Evolutionary conservation across 2,329 filamentous ascomycete genomes (phyloP).

Genomic region (Cladophialophora exuberans): DNA sequence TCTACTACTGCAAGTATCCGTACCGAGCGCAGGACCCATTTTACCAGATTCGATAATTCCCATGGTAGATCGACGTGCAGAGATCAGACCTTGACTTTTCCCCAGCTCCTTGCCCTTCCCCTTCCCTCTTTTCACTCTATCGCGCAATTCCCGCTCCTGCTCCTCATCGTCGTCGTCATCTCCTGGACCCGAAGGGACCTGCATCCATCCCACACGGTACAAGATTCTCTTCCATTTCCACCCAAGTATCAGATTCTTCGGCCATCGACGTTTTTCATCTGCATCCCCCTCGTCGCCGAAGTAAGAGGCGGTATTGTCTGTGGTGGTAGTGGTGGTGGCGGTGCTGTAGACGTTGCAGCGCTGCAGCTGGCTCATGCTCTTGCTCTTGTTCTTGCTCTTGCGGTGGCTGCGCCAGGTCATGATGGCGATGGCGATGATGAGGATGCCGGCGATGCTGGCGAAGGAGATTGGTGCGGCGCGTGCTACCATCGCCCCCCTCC

Average conservation of each 20-base stretch:
- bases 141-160: no score
- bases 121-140: not conserved
- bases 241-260: not conserved
- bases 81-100: not conserved
- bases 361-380: no score
- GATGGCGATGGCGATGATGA: not conserved
- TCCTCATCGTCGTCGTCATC: not conserved
- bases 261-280: not conserved
- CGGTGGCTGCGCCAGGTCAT: constrained; percentile 1
- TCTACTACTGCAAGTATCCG: not conserved
- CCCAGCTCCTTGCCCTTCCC: not conserved
- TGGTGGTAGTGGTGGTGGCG: no score
- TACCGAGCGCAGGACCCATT: not conserved
- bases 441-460: not conserved
- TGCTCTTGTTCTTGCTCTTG: not conserved
- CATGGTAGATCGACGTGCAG: not conserved
- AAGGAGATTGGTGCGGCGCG: constrained; percentile 3
- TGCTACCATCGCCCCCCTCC: not conserved
- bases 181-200: no score
- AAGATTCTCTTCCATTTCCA: constrained; percentile 1
- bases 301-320: not conserved
- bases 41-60: not conserved
- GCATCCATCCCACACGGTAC: not conserved
- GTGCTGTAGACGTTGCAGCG: no score
- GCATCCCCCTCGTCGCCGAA: not conserved